Conservation (phyloP, 2,329 filamentous ascomycete species). For the Ceratocystis colombiana region DNA sequence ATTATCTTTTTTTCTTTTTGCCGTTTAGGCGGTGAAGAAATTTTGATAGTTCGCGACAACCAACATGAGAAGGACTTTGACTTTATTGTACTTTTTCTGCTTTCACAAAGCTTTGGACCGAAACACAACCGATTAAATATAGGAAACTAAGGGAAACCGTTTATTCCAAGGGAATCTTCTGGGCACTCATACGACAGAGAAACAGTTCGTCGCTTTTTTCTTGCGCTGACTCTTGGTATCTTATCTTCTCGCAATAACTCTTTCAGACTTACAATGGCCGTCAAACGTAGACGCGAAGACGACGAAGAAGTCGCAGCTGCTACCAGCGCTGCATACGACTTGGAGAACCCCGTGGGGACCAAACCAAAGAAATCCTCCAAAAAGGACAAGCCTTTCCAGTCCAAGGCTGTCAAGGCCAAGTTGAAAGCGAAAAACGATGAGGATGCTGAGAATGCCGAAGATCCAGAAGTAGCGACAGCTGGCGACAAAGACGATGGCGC, state of each 20-base stretch:
- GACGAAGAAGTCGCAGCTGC: constrained; percentile 28
- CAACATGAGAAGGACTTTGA: not conserved
- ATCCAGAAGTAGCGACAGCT: constrained; percentile 21
- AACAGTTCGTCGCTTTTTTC: too few relatives aligned
- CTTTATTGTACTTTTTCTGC: not conserved
- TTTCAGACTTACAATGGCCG: constrained; percentile 14
- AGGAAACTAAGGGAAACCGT: too few relatives aligned
- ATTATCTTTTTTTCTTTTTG: constrained; percentile 17
- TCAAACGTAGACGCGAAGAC: constrained; percentile 26
- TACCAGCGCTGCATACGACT: constrained; percentile 26
- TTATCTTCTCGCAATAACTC: not conserved
- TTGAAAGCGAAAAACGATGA: constrained; percentile 18
- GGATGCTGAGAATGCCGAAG: not conserved
- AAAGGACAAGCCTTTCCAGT: constrained; percentile 28
- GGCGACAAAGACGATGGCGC: constrained; percentile 27
- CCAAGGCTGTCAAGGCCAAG: constrained; percentile 25
- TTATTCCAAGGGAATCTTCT: too few relatives aligned
- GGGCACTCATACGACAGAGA: too few relatives aligned
- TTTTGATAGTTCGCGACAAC: constrained; percentile 22
- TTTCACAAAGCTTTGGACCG: not conserved
- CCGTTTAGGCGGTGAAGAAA: constrained; percentile 23
- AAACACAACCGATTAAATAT: too few relatives aligned
- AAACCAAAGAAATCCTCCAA: constrained; percentile 28
- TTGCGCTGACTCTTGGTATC: too few relatives aligned
- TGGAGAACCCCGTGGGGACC: constrained; percentile 28